phyloP scores from a whole-genome alignment of 495 filamentous ascomycete genomes.

The Polyplosphaeria fusca region DNA sequence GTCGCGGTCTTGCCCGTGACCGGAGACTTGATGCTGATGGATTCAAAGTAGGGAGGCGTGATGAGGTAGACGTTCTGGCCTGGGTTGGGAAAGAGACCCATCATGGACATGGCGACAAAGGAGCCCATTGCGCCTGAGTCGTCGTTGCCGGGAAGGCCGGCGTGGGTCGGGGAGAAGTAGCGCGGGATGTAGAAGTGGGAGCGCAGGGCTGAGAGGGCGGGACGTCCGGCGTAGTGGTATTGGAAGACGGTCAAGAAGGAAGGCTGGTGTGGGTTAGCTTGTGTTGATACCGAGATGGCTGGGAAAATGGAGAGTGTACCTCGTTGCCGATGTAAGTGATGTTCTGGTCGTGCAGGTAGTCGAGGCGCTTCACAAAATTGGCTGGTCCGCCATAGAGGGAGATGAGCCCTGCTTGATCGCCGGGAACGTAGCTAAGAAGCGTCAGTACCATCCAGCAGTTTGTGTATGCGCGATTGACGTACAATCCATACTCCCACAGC shows the following conservation, averaged over 20 bases:
- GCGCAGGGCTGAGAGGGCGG: slow-evolving; percentile 40
- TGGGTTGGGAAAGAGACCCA: slow-evolving; percentile 45
- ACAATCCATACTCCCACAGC: slow-evolving; percentile 42
- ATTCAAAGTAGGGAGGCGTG: slow-evolving; percentile 42
- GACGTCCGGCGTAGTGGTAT: slow-evolving; percentile 47
- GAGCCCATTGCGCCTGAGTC: slow-evolving; percentile 44
- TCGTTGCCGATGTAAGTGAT: slow-evolving; percentile 46
- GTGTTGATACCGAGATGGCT: background rate
- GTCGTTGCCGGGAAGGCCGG: slow-evolving; percentile 44
- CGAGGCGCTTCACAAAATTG: slow-evolving; percentile 41
- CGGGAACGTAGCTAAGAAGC: slow-evolving; percentile 39
- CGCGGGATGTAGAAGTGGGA: slow-evolving; percentile 44
- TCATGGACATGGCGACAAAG: slow-evolving; percentile 44
- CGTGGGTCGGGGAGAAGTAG: slow-evolving; percentile 38
- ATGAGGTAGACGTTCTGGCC: slow-evolving; percentile 47
- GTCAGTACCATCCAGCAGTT: background rate
- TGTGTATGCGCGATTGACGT: no score
- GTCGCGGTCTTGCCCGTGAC: slow-evolving; percentile 61
- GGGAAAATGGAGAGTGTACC: slow-evolving; percentile 27
- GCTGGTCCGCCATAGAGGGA: slow-evolving; percentile 40
- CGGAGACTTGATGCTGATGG: slow-evolving; percentile 52
- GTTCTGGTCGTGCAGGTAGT: slow-evolving; percentile 42
- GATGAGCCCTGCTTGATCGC: slow-evolving; percentile 43
- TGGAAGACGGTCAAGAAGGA: slow-evolving; percentile 45
- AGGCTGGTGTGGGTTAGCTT: slow-evolving; percentile 11